Base-by-base conservation (phyloP, 1,284 basidiomycete species). In the Cutaneotrichosporon arboriforme region DNA sequence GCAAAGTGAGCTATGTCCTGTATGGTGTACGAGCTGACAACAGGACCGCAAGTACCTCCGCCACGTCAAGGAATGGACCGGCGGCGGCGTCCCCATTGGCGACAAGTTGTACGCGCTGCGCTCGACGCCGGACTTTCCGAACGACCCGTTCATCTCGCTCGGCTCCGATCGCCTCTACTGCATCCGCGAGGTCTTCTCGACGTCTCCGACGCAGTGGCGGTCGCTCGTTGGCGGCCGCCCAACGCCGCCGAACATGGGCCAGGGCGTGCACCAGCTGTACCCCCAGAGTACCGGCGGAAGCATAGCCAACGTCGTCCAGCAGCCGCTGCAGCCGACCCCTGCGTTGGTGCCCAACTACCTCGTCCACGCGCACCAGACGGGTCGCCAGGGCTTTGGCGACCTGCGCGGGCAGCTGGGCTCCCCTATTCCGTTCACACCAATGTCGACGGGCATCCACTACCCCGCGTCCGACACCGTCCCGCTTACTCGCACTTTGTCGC, bases 81-180 rank as follows among this genome's bases (percentile, higher is more conserved):
- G 5, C 12, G 17, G 10, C 18, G 42, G 41, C 3, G 3, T 10
- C 15, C 17, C 12, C 7, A 31, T 48, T n/a, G 14, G 23, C 15
- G 41, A 54, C 49, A 62, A 63, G 46, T 7, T 61, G 31, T 55
- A 35, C n/a, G 60, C 49, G 2, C 51, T 49, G 2, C 52, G 63
- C 7, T 64, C 61, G 23, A 64, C 61, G 2, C 26, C 38, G 1
- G 41, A 55, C 4, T 22, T 39, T 1, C 26, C 51, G 4, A 40
- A 56, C 8, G 65, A 67, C 42, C 64, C 64, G 3, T 65, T 63
- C 46, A 13, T 21, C 8, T 14, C 40, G 10, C 53, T 65, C 21
- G 65, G 65, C 12, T 26, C 54, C 17, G 61, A 57, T 21, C 50
- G 51, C 14, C 59, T 66, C 4, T 44, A 57, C 21, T 51, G 51